A percentile compares a stretch with the other conserved stretches of the same genome.
Evolutionary conservation across 192 early-diverging fungal species (phyloP).

Genomic region (Spizellomyces punctatus): DNA sequence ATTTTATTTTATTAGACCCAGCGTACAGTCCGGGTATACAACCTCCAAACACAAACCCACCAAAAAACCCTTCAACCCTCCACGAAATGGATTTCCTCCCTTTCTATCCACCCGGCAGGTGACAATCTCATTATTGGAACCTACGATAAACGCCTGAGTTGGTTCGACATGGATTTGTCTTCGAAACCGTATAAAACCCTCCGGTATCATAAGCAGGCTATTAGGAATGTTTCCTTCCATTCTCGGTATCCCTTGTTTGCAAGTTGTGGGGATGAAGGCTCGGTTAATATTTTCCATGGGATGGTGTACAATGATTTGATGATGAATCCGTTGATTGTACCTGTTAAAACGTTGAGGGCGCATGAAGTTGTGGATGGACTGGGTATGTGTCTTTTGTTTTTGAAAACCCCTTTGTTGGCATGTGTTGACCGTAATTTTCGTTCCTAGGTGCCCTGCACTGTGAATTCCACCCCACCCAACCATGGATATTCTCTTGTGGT

Average conservation of each 20-base stretch:
- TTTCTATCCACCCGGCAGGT: constrained; percentile 91
- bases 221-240: constrained; percentile 87
- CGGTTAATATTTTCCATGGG: constrained; percentile 94
- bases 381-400: constrained; percentile 44
- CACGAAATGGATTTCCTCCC: constrained; percentile 92
- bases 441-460: constrained; percentile 73
- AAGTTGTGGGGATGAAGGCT: constrained; percentile 89
- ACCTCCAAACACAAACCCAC: constrained; percentile 85
- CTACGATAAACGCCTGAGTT: constrained; percentile 92
- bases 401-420: neutral
- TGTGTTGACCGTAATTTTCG: constrained; percentile 19
- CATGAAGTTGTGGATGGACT: constrained; percentile 75
- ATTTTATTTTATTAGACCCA: constrained; percentile 70
- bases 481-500: constrained; percentile 94
- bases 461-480: constrained; percentile 95
- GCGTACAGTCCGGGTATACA: constrained; percentile 90
- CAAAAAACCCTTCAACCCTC: constrained; percentile 82
- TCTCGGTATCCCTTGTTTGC: constrained; percentile 91
- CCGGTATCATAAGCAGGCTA: constrained; percentile 85
- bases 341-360: constrained; percentile 90
- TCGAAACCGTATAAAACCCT: constrained; percentile 92
- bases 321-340: constrained; percentile 96
- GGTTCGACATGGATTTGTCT: constrained; percentile 97
- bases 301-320: constrained; percentile 97
- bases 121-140: constrained; percentile 96